A percentile compares a stretch with the other conserved stretches of the same genome.
Evolutionary conservation across 352 stramenopile species (phyloP).

Genomic region (Phytopythium boreale): DNA sequence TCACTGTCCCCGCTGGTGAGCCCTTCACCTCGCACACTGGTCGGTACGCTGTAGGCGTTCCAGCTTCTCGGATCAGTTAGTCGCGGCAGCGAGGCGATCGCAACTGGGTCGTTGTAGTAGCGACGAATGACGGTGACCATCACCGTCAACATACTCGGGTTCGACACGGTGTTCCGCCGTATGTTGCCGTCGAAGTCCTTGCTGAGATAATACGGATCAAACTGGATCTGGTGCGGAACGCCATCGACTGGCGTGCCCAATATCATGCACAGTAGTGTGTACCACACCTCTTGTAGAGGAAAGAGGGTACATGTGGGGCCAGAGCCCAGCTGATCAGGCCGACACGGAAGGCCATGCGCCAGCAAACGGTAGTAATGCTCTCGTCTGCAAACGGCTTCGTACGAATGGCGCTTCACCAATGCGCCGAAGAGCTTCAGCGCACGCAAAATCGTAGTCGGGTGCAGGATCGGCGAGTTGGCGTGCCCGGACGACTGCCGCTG

Average conservation of each 20-base stretch:
- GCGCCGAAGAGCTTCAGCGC: constrained; percentile 47
- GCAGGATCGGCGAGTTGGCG: neutral
- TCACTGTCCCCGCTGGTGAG: neutral
- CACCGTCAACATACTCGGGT: constrained; percentile 45
- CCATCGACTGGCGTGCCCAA: constrained; percentile 62
- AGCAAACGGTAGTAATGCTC: constrained; percentile 71
- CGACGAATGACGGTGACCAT: constrained; percentile 54
- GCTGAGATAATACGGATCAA: constrained; percentile 57
- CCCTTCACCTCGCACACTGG: neutral
- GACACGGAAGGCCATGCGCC: constrained; percentile 54
- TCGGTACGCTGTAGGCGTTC: neutral
- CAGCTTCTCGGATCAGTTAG: constrained; percentile 10
- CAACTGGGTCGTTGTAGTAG: constrained; percentile 48
- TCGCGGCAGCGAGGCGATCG: constrained; percentile 17
- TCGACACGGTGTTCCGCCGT: constrained; percentile 44
- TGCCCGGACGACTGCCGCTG: neutral
- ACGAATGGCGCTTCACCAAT: constrained; percentile 39
- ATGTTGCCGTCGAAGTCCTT: constrained; percentile 78
- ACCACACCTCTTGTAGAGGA: constrained; percentile 71
- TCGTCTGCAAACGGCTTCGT: constrained; percentile 57
- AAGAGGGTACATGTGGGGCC: constrained; percentile 15
- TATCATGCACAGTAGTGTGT: constrained; percentile 59
- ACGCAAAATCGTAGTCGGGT: constrained; percentile 7
- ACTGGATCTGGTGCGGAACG: constrained; percentile 51
- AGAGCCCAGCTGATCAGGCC: constrained; percentile 20